phyloP scores from a whole-genome alignment of 2,329 filamentous ascomycete species.

The Pestalotiopsis sp. region DNA sequence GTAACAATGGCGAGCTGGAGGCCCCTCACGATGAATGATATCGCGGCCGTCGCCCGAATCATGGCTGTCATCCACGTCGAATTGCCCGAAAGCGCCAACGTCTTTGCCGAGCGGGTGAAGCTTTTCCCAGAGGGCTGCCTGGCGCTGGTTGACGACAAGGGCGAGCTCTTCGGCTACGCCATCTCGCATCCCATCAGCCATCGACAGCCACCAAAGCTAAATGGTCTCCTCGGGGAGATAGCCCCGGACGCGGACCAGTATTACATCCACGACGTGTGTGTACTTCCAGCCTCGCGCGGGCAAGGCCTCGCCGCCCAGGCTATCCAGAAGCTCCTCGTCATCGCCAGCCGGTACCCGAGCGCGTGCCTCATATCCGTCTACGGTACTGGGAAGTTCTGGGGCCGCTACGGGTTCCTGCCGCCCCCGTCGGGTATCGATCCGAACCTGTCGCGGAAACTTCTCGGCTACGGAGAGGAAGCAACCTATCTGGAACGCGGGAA shows the following conservation, averaged over 20 bases:
- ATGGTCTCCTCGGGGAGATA: slow-evolving; percentile 30
- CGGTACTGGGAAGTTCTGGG: slow-evolving; percentile 33
- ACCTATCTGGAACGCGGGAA: slow-evolving; percentile 23
- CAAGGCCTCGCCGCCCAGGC: slow-evolving; percentile 24
- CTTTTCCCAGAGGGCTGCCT: slow-evolving; percentile 36
- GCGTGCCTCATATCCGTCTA: slow-evolving; percentile 37
- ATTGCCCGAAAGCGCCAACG: slow-evolving; percentile 29
- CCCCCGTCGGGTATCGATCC: slow-evolving; percentile 18
- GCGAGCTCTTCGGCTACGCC: slow-evolving; percentile 31
- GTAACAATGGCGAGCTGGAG: slow-evolving; percentile 25
- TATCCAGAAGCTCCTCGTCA: slow-evolving; percentile 23
- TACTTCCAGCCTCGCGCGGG: slow-evolving; percentile 28
- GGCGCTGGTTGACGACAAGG: slow-evolving; percentile 21
- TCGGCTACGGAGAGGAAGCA: slow-evolving; percentile 33
- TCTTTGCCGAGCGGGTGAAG: slow-evolving; percentile 32
- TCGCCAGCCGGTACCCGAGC: slow-evolving; percentile 25
- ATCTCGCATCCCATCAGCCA: slow-evolving; percentile 36
- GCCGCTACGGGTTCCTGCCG: slow-evolving; percentile 29
- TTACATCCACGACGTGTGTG: slow-evolving; percentile 38
- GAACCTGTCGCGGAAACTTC: slow-evolving; percentile 28
- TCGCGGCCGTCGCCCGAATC: slow-evolving; percentile 25
- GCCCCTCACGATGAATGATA: slow-evolving; percentile 23
- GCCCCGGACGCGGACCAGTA: slow-evolving; percentile 31
- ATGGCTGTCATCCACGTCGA: slow-evolving; percentile 28
- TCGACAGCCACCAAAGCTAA: slow-evolving; percentile 29